Evolutionary conservation across 768 basidiomycete species (phyloP).

Genomic region (Phylloporus rhodoxanthus): DNA sequence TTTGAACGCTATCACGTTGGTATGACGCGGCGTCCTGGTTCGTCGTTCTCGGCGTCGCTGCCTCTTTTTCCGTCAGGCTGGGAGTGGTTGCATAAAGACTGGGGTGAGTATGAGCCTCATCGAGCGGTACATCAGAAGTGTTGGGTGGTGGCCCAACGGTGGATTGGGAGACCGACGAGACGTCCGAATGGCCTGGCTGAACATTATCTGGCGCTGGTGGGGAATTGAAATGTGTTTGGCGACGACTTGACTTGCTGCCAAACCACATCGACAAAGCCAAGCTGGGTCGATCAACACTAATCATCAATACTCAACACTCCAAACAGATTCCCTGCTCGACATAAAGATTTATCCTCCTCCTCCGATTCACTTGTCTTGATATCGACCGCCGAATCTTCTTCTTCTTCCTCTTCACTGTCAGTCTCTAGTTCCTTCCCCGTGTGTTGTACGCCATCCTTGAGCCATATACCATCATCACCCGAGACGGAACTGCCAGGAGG

Average conservation of each 20-base stretch:
- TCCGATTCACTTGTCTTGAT: slow-evolving; percentile 13
- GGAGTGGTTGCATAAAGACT: slow-evolving; percentile 16
- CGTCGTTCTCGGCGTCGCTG: slow-evolving; percentile 5
- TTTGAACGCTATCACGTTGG: slow-evolving; percentile 1
- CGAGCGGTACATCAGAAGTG: slow-evolving; percentile 16
- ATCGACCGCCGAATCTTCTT: slow-evolving; percentile 5
- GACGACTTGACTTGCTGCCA: slow-evolving; percentile 27
- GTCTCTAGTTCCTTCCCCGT: slow-evolving; percentile 20
- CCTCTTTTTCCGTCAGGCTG: slow-evolving; percentile 14
- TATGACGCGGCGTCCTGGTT: slow-evolving; percentile 4
- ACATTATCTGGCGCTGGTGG: not conserved
- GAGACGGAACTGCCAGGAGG: slow-evolving; percentile 46
- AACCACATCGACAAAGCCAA: slow-evolving; percentile 26
- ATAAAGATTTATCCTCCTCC: slow-evolving; percentile 8
- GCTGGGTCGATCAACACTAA: slow-evolving; percentile 12
- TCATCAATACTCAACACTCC: slow-evolving; percentile 27
- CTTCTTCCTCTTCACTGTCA: slow-evolving; percentile 30
- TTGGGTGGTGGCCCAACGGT: slow-evolving; percentile 14
- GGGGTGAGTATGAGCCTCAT: slow-evolving; percentile 22
- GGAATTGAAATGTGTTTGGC: slow-evolving; percentile 3
- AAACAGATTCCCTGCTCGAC: slow-evolving; percentile 19
- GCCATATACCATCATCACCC: slow-evolving; percentile 52
- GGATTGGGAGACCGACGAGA: slow-evolving; percentile 15
- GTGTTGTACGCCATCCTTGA: slow-evolving; percentile 31
- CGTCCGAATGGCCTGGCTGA: slow-evolving; percentile 4